Percentiles rank a stretch among this genome's conserved stretches.
Evolutionary conservation across 805 yeast genomes (phyloP).

Genomic region (Saturnispora diversa): DNA sequence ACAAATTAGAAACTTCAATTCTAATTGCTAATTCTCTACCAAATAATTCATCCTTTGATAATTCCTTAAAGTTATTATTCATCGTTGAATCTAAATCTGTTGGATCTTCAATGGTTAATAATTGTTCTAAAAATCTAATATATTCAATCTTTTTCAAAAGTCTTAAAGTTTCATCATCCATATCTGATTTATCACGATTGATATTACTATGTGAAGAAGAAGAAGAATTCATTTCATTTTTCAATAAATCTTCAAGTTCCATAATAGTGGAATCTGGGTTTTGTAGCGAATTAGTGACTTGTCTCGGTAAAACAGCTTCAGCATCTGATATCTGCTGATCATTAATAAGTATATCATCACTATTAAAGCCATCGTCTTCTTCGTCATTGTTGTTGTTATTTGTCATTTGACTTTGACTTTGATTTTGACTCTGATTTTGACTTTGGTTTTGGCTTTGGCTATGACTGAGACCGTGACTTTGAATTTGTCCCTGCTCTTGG

Average conservation of each 20-base stretch:
- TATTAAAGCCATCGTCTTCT: not conserved
- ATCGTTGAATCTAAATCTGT: slow-evolving; percentile 7
- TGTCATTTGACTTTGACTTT: too few relatives aligned
- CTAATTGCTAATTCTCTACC: slow-evolving; percentile 23
- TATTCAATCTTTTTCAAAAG: slow-evolving; percentile 23
- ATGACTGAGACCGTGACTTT: too few relatives aligned
- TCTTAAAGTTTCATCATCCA: slow-evolving; percentile 23
- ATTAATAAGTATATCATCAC: not conserved
- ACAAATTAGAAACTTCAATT: slow-evolving; percentile 26
- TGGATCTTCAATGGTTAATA: slow-evolving; percentile 22
- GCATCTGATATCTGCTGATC: slow-evolving; percentile 4
- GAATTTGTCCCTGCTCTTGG: too few relatives aligned
- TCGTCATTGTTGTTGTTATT: too few relatives aligned
- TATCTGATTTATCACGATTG: not conserved
- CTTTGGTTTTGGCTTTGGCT: too few relatives aligned
- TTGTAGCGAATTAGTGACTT: not conserved
- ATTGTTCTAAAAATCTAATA: slow-evolving; percentile 23
- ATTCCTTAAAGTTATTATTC: slow-evolving; percentile 19
- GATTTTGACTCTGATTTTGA: too few relatives aligned
- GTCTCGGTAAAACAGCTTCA: not conserved
- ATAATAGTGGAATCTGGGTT: slow-evolving; percentile 24
- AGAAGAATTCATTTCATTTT: slow-evolving; percentile 13
- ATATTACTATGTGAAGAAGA: not conserved
- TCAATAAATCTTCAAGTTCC: slow-evolving; percentile 24
- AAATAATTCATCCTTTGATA: slow-evolving; percentile 21